Evolutionary conservation across 2,329 filamentous ascomycete species (phyloP), one percentile per base, ranked within the genome.

Genomic region (Colletotrichum sp.): DNA sequence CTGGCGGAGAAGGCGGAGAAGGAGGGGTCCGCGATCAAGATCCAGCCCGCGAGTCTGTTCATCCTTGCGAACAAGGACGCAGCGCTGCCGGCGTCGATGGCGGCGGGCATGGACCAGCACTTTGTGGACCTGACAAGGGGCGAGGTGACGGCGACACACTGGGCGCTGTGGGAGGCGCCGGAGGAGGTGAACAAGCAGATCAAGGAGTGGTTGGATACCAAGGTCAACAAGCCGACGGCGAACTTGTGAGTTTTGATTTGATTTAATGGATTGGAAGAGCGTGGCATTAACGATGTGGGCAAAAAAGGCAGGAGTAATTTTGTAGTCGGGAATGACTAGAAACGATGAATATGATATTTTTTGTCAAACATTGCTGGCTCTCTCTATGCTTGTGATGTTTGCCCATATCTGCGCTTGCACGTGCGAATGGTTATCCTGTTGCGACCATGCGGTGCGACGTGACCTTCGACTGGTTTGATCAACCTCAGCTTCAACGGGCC

Each of bases 141-240:
- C 10, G 91, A 94, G 82, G 93, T 98, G 9, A 71, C 93, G 44
- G 90, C 93, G 0, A 88, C 89, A 21, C 97, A 99, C 85, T 99
- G 96, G 96, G 95, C 93, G 62, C 85, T 98, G 82, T 93, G 92
- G 88, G 92, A 98, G 87, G 91, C 90, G 78, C 89, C 93, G 0
- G 90, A 89, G 26, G 91, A 93, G 80, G 91, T 95, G 5, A 98
- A 98, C 84, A 83, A 82, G 66, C 86, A 92, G 76, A 88, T 98
- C 79, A 88, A 87, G 72, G 88, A 90, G 73, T 98, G 96, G 91
- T 79, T 98, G 76, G 88, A 90, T 75, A 82, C 15, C 69, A 74
- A 76, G 74, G 34, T 76, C 65, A 76, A 76, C 52, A 66, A 60
- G 59, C 64, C 64, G 28, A 64, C 70, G 65, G 70, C 74, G 65